Base-by-base conservation (phyloP, 164 flowering plant genomes). In the Vitis rotundifolia region DNA sequence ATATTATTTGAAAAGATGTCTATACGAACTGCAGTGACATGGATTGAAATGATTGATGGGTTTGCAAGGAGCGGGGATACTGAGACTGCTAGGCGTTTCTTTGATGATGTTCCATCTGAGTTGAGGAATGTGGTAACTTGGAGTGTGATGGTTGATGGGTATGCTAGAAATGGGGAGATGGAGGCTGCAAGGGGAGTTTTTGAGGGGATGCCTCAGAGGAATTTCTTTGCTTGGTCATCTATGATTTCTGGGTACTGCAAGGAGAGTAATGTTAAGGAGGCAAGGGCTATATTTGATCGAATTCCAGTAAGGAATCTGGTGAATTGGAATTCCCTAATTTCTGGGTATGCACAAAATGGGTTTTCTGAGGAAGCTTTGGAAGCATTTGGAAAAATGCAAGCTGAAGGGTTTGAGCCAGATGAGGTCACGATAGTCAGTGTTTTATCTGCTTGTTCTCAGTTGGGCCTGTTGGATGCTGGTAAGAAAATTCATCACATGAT, bases 61-160 rank as follows among this genome's bases (percentile, higher is more conserved):
- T 86, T 78, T 58, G 87, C 88, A 0, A 81, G 75, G 69, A 73
- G 18, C 54, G 90, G 94, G 14, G 84, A 88, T 66, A 70, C 70
- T 15, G 75, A 15, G 4, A 72, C 59, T 51, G 97, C 97, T 9
- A 78, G 93, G 84, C 31, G 51, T 12, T 52, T 85, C 68, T 92
- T 92, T 60, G 84, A 90, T 28, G 58, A 48, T 51, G 81, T 83
- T 9, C 93, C 92, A 1, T 13, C 9, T 19, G 83, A 72, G 61
- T 59, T 86, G 84, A 90, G 59, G 82, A 89, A 75, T 80, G 87
- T 89, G 67, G 87, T 86, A 49, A 83, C 86, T 7, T 92, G 97
- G 96, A 88, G 89, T 66, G 92, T 86, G 63, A 86, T 90, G 91
- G 86, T 92, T 69, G 86, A 87, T 75, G 97, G 88, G 76, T 90